phyloP scores from a whole-genome alignment of 805 yeast genomes.

The Kazachstania viticola region DNA sequence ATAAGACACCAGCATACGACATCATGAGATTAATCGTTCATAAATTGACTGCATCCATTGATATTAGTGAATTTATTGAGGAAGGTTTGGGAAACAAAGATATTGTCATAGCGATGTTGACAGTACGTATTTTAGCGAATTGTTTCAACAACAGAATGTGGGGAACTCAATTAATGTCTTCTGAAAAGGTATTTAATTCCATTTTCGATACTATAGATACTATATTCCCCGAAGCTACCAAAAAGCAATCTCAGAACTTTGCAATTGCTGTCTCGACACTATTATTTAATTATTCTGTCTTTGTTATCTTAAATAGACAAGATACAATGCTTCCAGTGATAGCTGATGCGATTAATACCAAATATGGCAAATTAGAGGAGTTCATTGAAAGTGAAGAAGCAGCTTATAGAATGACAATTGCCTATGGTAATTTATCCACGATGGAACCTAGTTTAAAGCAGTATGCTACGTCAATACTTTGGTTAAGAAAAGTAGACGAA shows the following conservation, averaged over 20 bases:
- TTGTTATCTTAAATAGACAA: slow-evolving; percentile 17
- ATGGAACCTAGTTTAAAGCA: slow-evolving; percentile 23
- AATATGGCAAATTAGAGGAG: slow-evolving; percentile 21
- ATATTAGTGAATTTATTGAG: slow-evolving; percentile 31
- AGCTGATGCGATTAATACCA: slow-evolving; percentile 20
- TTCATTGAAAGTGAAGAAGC: slow-evolving; percentile 44
- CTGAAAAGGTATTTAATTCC: slow-evolving; percentile 27
- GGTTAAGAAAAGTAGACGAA: slow-evolving; percentile 17
- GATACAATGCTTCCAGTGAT: slow-evolving; percentile 24
- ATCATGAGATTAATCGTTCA: slow-evolving; percentile 41
- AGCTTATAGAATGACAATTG: slow-evolving; percentile 50
- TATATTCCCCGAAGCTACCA: slow-evolving; percentile 13
- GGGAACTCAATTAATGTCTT: slow-evolving; percentile 35
- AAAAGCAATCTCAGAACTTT: slow-evolving; percentile 21
- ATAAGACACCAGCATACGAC: slow-evolving; percentile 49
- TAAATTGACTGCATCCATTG: slow-evolving; percentile 29
- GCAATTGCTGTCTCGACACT: slow-evolving; percentile 39
- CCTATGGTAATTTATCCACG: slow-evolving; percentile 47
- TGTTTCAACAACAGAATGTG: slow-evolving; percentile 35
- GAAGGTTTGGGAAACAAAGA: slow-evolving; percentile 28
- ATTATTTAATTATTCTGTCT: slow-evolving; percentile 36
- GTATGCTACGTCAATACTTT: slow-evolving; percentile 21
- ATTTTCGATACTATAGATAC: slow-evolving; percentile 29
- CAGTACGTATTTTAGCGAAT: slow-evolving; percentile 46
- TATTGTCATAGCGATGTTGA: slow-evolving; percentile 34